Evolutionary conservation across 352 stramenopile species (phyloP).

Genomic region (Pythium aristosporum): DNA sequence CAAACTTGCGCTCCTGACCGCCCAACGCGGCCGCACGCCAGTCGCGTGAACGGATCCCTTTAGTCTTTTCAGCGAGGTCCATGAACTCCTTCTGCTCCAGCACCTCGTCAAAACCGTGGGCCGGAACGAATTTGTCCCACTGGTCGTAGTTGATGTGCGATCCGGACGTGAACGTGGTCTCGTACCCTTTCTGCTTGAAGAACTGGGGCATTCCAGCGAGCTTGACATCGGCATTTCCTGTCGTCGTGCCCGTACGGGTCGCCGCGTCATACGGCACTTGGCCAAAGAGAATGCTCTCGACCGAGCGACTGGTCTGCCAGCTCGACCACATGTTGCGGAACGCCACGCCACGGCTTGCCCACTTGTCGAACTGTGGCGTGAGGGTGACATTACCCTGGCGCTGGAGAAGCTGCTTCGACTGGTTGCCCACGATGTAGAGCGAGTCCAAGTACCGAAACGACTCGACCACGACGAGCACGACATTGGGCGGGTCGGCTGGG

Average conservation of each 20-base stretch:
- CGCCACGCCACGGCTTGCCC: constrained; percentile 44
- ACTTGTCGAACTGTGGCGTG: constrained; percentile 52
- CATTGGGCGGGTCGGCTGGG: constrained; percentile 38
- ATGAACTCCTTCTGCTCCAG: constrained; percentile 25
- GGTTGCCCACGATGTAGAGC: constrained; percentile 44
- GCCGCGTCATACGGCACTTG: constrained; percentile 50
- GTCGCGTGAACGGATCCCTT: constrained; percentile 26
- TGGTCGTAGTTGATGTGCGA: constrained; percentile 47
- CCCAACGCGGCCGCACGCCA: neutral
- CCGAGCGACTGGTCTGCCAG: constrained; percentile 52
- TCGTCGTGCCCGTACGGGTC: constrained; percentile 36
- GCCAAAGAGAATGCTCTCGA: constrained; percentile 54
- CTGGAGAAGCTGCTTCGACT: constrained; percentile 9
- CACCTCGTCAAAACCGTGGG: constrained; percentile 52
- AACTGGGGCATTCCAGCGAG: constrained; percentile 49
- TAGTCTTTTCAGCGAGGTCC: constrained; percentile 6
- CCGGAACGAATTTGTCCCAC: constrained; percentile 46
- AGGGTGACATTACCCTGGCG: constrained; percentile 39
- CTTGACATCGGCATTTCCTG: constrained; percentile 31
- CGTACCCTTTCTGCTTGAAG: constrained; percentile 51
- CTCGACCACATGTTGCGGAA: constrained; percentile 65
- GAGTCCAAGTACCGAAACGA: constrained; percentile 63
- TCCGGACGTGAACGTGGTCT: constrained; percentile 46
- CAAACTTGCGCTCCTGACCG: constrained; percentile 5
- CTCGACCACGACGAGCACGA: constrained; percentile 41